phyloP scores from a whole-genome alignment of 352 stramenopile species.

The Vaucheria bursata region DNA sequence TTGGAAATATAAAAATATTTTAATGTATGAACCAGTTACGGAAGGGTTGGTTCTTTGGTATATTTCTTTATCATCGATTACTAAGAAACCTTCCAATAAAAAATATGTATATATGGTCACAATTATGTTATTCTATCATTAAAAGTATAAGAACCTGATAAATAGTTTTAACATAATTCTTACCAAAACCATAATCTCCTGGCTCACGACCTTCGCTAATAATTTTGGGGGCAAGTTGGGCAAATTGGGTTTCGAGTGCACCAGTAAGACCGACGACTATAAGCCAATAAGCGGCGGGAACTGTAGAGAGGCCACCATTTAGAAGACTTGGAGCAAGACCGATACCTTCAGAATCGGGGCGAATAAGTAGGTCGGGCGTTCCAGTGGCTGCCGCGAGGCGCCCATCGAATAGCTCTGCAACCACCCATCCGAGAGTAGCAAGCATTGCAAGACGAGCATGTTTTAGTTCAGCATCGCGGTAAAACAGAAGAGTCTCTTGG shows the following conservation, averaged over 20 bases:
- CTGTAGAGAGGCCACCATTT: conserved; percentile 3
- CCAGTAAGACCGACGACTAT: conserved; percentile 9
- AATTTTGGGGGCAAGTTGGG: background rate
- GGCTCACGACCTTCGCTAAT: background rate
- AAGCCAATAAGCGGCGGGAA: conserved; percentile 11
- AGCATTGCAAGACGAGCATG: conserved; percentile 11
- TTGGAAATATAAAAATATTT: background rate
- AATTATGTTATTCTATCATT: too few species aligned
- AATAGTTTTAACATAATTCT: too few species aligned
- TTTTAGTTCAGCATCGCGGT: conserved; percentile 6
- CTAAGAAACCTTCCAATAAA: too few species aligned
- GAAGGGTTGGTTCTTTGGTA: background rate
- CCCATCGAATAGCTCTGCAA: conserved; percentile 15
- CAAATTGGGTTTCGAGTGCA: background rate
- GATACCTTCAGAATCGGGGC: background rate
- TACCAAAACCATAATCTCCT: background rate
- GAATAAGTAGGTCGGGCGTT: background rate
- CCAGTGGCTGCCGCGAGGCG: background rate
- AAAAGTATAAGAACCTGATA: too few species aligned
- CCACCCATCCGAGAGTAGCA: conserved; percentile 9
- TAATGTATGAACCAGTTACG: background rate
- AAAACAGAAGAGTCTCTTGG: conserved; percentile 12
- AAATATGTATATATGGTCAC: too few species aligned
- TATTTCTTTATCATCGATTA: background rate
- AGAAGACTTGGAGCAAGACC: conserved; percentile 1